A percentile compares a stretch with the other conserved stretches of the same genome.
These are phyloP conservation scores for Penicillium canariense DNA, from an alignment of 495 filamentous ascomycete species.

Conservation along the genomic window DNA sequence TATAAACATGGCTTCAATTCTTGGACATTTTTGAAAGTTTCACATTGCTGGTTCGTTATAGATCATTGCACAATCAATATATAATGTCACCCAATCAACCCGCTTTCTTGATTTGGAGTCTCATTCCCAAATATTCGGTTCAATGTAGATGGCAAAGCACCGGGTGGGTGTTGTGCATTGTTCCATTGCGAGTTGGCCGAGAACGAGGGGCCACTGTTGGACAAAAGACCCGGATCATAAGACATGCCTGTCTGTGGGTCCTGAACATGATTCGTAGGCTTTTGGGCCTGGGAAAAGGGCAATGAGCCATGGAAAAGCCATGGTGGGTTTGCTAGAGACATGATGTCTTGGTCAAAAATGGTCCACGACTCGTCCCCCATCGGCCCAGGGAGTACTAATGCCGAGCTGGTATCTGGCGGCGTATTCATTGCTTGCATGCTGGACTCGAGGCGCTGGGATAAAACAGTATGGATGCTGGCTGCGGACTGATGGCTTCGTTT, in stretches of 20 bases:
- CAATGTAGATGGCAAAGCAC: constrained; percentile 22
- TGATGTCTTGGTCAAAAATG: constrained; percentile 42
- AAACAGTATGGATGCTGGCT: constrained; percentile 33
- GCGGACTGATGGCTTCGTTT: constrained; percentile 28
- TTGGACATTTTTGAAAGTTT: too few relatives aligned
- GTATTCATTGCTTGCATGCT: constrained; percentile 41
- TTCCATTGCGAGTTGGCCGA: constrained; percentile 14
- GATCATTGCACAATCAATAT: not conserved
- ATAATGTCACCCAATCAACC: not conserved
- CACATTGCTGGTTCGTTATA: too few relatives aligned
- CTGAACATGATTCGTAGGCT: not conserved
- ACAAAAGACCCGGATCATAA: constrained; percentile 13
- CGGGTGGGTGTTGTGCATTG: not conserved
- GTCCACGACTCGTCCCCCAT: constrained; percentile 34
- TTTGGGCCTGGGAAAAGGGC: constrained; percentile 7
- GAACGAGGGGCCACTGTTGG: constrained; percentile 3
- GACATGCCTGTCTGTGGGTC: not conserved
- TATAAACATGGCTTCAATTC: not conserved
- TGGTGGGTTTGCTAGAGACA: constrained; percentile 33
- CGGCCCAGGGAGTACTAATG: constrained; percentile 22
- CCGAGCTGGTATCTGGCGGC: constrained; percentile 28
- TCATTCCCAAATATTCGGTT: constrained; percentile 26
- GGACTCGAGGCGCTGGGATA: constrained; percentile 34
- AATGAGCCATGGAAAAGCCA: constrained; percentile 29
- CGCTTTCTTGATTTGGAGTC: constrained; percentile 1